Evolutionary conservation across 192 early-diverging fungal species (phyloP), one percentile per base, ranked within the genome.

Genomic region (Umbelopsis sp.): DNA sequence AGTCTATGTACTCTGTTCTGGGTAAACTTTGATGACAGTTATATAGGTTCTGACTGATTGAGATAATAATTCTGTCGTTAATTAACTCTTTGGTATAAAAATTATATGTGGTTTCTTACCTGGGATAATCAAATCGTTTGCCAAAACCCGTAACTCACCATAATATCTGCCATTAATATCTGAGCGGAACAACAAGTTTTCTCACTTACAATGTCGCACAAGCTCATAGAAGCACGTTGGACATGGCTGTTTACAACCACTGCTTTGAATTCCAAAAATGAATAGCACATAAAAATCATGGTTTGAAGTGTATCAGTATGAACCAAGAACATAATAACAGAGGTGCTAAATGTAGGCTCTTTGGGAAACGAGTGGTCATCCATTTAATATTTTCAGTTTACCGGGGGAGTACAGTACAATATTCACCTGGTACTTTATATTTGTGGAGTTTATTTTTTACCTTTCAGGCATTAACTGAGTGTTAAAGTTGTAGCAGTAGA

Each of bases 131-230:
- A 49, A 1, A 49, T 9, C 16, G 10, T 49, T 49, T 49, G 17
- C 47, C 16, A 16, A 17, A 49, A n/a, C 20, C 47, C 5, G 20
- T 4, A 49, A 17, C 47, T 49, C 20, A 21, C 14, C 0, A 7
- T 16, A n/a, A 14, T 16, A 62, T 34, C 38, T 41, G 2, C 16
- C 29, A 34, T 16, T 31, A 31, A 29, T 34, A 0, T 62, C 16
- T 1, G 56, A 21, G 26, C 56, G 56, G 56, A 34, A 20, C 31
- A 32, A 34, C 31, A 62, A 62, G 26, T 41, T 41, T 11, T 17
- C 56, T 25, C 21, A 25, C 21, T 62, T 0, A 62, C 29, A 62
- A 62, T 62, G 56, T 62, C 56, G 20, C 56, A 62, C 56, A 62
- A 62, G 29, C 38, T 41, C 38, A 16, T 34, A 14, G 26, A 34